Base-by-base conservation (phyloP, 78 protist species). In the Corallochytrium limacisporum region DNA sequence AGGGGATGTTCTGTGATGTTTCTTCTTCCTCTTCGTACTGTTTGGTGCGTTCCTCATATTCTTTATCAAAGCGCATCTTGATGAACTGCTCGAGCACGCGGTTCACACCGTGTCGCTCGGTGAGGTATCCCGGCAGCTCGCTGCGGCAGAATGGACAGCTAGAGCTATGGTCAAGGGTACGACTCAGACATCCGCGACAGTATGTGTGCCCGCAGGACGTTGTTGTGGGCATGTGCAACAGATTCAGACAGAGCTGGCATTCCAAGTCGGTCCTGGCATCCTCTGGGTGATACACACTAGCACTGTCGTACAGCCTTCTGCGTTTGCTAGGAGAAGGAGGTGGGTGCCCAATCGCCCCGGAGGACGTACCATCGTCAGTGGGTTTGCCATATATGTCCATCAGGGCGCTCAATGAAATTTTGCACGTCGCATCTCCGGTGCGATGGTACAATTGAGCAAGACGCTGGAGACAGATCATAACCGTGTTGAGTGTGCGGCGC, bases 161-260 rank as follows among this genome's bases (percentile, higher is more conserved):
- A 16, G 31, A 36, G n/a, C n/a, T 35, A 43, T 10, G 44, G 28
- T 69, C 75, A 6, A 69, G 35, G 10, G 65, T 57, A 40, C 75
- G 20, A 22, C 37, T 20, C 46, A 69, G 44, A 29, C 75, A 69
- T 22, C 20, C 26, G 8, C 65, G 16, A 22, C 65, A 53, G 44
- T 57, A 69, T 28, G 75, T 56, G 65, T 69, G 75, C 31, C 75
- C 75, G 49, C 75, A 69, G n/a, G 32, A 18, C 22, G 49, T 18
- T 13, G 75, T 69, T n/a, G 59, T 33, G n/a, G 75, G 75, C 12
- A 57, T 69, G 42, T 28, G 10, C 22, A 69, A 9, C 28, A 69
- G 57, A 18, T 24, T 38, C 48, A 54, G 22, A 43, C 75, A 69
- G 20, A 69, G 28, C 15, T 29, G 7, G 42, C 75, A 69, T 40